Evolutionary conservation across 805 yeast species (phyloP), one percentile per base, ranked within the genome.

Genomic region (Ascoidea rubescens): DNA sequence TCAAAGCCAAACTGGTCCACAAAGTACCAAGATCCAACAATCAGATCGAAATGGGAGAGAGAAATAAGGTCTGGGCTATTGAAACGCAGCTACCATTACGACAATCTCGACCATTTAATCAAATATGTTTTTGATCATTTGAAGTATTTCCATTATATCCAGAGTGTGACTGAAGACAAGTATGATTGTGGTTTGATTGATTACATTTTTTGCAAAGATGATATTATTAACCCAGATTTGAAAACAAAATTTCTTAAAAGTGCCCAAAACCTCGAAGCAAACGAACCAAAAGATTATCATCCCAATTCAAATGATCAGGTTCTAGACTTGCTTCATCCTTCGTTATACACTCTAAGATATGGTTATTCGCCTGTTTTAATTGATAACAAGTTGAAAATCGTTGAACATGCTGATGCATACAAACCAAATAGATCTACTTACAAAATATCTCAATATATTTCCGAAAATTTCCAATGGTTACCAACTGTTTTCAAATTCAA

Each of bases 241-340:
- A 60, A 56, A 49, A 21, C 28, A 21, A n/a, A 28, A 4, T 21
- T 37, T 8, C 57, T 67, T 16, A 45, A 50, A 46, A 51, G 55
- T 47, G 28, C 28, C 28, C 28, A 21, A 21, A 21, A 21, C 28
- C 28, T 21, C 28, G 28, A 21, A 3, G 28, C 28, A 21, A 21
- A 21, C 28, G 28, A 21, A 21, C 28, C 28, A 21, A 21, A 21
- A 21, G 72, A 70, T 52, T 70, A 65, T 56, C 73, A 69, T 53
- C 73, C 73, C 8, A 64, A 63, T 5, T 62, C 71, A 8, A 56
- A 69, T 48, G 58, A 67, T 14, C 64, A 66, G 55, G 73, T 70
- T 2, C 55, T 68, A 21, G 70, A 70, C 54, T 60, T 71, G 31
- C 71, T 67, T 10, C 74, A 71, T 51, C 74, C 75, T 30, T 69